Evolutionary conservation across 768 basidiomycete species (phyloP), one percentile per base, ranked within the genome.

Genomic region (Leccinum broughii): DNA sequence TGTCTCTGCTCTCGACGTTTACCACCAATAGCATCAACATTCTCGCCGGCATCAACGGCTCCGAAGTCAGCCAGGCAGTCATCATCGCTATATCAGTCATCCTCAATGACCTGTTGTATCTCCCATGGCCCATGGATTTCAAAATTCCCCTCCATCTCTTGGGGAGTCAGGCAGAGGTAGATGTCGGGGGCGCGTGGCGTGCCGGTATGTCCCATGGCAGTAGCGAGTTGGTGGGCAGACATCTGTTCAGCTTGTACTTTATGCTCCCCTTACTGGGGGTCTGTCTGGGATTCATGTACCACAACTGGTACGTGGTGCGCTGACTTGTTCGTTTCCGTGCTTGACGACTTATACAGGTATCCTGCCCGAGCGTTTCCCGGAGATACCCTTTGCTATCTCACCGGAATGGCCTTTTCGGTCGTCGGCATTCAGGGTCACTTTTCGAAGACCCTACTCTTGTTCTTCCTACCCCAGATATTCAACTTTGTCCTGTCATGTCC

Each of bases 1-100:
- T 99, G 92, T 86, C 93, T 5, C 76, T 98, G 32, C 80, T 99
- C 17, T 98, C 95, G 34, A 98, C 95, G 0, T 99, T 98, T 74
- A 86, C 92, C 57, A 98, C 96, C 17, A 99, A 99, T 76, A 91
- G 91, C 72, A 97, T 98, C 81, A 99, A 99, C 75, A 98, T 99
- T 66, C 87, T 98, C 17, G 97, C 97, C 11, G 97, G 96, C 9
- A 91, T 98, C 65, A 98, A 99, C 71, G 97, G 96, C 11, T 88
- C 96, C 5, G 97, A 99, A 80, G 93, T 92, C 63, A 85, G 87
- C 62, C 97, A 99, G 76, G 92, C 95, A 0, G 78, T 97, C 51
- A 85, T 98, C 61, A 98, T 99, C 64, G 91, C 93, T 3, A 62
- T 93, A 10, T 97, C 94, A 0, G 89, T 99, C 64, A 87, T 92